These are phyloP conservation scores for Effrenium voratum DNA, from an alignment of 73 alveolate genomes.

Conservation along the genomic window DNA sequence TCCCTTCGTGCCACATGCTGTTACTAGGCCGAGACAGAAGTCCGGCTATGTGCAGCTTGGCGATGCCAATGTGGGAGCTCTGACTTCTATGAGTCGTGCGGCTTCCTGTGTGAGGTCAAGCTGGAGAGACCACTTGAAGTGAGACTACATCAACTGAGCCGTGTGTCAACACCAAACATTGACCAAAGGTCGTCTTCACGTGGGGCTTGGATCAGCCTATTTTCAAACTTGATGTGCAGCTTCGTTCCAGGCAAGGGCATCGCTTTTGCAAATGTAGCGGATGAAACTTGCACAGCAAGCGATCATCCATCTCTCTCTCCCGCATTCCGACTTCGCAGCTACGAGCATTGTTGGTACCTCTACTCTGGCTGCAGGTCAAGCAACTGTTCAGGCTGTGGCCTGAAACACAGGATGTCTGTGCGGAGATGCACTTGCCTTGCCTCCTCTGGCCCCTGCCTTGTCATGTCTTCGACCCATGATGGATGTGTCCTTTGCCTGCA, in stretches of 20 bases:
- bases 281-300: neutral
- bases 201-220: conserved; percentile 21
- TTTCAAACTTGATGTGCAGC: neutral
- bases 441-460: neutral
- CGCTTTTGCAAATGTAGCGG: neutral
- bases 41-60: conserved; percentile 53
- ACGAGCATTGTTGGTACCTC: neutral
- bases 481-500: conserved; percentile 2
- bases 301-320: neutral
- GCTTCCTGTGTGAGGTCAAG: conserved; percentile 2
- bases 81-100: conserved; percentile 39
- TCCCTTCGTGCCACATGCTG: neutral
- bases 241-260: neutral
- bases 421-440: conserved; percentile 1
- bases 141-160: neutral
- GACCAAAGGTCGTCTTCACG: neutral
- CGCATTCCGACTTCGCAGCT: neutral
- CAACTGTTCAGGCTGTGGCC: neutral
- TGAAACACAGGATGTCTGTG: neutral
- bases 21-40: neutral
- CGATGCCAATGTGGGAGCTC: conserved; percentile 29
- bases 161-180: neutral
- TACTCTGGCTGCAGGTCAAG: conserved; percentile 1
- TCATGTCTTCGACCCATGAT: neutral
- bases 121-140: neutral